Conservation (phyloP, 352 stramenopile genomes). For the Globisporangium recalcitrans region DNA sequence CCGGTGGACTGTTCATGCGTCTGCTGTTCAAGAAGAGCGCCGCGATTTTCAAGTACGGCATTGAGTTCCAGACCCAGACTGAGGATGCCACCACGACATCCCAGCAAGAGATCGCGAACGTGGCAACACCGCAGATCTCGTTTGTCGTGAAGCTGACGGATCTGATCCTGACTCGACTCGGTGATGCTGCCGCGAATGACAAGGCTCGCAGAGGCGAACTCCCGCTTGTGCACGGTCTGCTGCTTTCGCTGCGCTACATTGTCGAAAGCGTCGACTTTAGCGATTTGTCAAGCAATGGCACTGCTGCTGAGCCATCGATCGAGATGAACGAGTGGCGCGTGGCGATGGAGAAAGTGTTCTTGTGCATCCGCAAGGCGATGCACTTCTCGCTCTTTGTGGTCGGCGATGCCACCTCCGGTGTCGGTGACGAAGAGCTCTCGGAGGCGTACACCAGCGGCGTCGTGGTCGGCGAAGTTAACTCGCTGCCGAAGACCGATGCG, state of each 20-base stretch:
- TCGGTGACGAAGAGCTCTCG: conserved; percentile 57
- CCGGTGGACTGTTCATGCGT: conserved; percentile 81
- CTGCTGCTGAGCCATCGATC: conserved; percentile 9
- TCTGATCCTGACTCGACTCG: conserved; percentile 41
- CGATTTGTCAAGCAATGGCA: conserved; percentile 10
- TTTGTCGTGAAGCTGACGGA: conserved; percentile 57
- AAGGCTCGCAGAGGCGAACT: conserved; percentile 42
- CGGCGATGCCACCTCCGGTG: conserved; percentile 63
- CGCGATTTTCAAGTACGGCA: conserved; percentile 35
- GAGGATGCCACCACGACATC: neutral
- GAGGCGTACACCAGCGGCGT: conserved; percentile 51
- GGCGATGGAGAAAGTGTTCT: conserved; percentile 45
- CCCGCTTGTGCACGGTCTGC: conserved; percentile 67
- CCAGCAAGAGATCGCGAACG: neutral
- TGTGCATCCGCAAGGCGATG: conserved; percentile 55
- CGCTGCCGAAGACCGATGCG: conserved; percentile 37
- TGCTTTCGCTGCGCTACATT: conserved; percentile 74
- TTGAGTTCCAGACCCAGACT: conserved; percentile 21
- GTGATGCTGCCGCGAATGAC: conserved; percentile 24
- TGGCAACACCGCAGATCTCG: conserved; percentile 26
- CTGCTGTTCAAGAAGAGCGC: conserved; percentile 65
- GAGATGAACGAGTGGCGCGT: conserved; percentile 31
- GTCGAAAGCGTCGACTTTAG: conserved; percentile 56
- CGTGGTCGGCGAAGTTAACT: conserved; percentile 63
- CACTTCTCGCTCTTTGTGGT: conserved; percentile 60